These are phyloP conservation scores for Fusarium oxysporum DNA, from an alignment of 2,329 filamentous ascomycete genomes.

Conservation along the genomic window DNA sequence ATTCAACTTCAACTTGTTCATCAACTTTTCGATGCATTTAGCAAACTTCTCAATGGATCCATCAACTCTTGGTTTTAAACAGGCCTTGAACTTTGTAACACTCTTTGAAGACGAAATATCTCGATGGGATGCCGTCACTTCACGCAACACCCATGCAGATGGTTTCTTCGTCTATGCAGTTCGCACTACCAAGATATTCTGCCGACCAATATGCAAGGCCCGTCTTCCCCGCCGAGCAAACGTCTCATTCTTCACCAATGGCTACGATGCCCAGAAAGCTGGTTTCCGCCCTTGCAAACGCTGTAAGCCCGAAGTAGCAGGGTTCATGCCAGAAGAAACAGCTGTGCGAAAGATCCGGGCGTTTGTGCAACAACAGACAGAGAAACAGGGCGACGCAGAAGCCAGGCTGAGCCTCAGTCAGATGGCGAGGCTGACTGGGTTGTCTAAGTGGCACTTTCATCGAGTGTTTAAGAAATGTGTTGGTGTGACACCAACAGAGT, in stretches of 20 bases:
- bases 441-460: conserved; percentile 70
- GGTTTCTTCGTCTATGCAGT: conserved; percentile 59
- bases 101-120: conserved; percentile 48
- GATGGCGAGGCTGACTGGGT: conserved; percentile 62
- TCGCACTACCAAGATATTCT: conserved; percentile 64
- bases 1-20: background rate
- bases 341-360: conserved; percentile 56
- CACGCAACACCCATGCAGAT: conserved; percentile 52
- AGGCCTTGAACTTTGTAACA: background rate
- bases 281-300: conserved; percentile 70
- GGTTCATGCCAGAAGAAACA: conserved; percentile 56
- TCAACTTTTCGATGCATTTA: background rate
- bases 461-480: conserved; percentile 67
- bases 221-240: conserved; percentile 71
- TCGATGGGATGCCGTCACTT: conserved; percentile 53
- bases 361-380: conserved; percentile 48
- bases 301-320: conserved; percentile 59
- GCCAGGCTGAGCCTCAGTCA: conserved; percentile 54
- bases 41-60: background rate
- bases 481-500: conserved; percentile 59
- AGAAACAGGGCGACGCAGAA: conserved; percentile 20
- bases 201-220: conserved; percentile 70
- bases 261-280: conserved; percentile 56
- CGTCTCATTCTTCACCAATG: conserved; percentile 63
- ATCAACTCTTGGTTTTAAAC: background rate